Percentiles rank a stretch among this genome's conserved stretches.
phyloP scores from a whole-genome alignment of 2,329 filamentous ascomycete genomes.

The Rhynchosporium graminicola region DNA sequence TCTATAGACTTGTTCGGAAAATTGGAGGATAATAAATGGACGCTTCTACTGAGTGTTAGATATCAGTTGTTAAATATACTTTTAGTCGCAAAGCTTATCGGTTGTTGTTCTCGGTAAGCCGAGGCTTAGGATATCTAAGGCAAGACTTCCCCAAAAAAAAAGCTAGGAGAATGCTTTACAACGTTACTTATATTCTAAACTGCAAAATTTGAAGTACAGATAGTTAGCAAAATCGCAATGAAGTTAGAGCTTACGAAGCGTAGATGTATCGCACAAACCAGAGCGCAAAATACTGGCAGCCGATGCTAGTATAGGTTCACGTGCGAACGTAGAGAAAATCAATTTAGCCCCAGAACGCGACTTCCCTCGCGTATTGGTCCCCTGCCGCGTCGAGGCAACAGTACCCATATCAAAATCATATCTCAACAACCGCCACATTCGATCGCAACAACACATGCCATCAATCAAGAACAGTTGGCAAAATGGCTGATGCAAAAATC shows the following conservation, averaged over 20 bases:
- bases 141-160: neutral
- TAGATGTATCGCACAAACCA: too few relatives aligned
- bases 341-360: conserved; percentile 8
- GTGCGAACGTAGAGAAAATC: conserved; percentile 2
- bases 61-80: neutral
- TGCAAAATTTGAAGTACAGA: neutral
- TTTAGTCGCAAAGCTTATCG: neutral
- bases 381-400: conserved; percentile 11
- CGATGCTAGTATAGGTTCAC: neutral
- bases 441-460: conserved; percentile 7
- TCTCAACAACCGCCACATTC: neutral
- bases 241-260: neutral
- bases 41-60: neutral
- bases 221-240: neutral
- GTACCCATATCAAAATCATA: neutral
- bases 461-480: neutral
- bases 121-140: conserved; percentile 8
- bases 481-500: conserved; percentile 23
- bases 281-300: too few relatives aligned
- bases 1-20: neutral
- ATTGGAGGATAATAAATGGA: neutral
- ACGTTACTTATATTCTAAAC: too few relatives aligned
- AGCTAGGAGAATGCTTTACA: too few relatives aligned
- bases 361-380: conserved; percentile 4
- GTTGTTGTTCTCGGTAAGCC: conserved; percentile 15